Percentiles rank a stretch among this genome's conserved stretches.
Evolutionary conservation across 1,284 basidiomycete genomes (phyloP).

Genomic region (Microbotryomycetes sp.): DNA sequence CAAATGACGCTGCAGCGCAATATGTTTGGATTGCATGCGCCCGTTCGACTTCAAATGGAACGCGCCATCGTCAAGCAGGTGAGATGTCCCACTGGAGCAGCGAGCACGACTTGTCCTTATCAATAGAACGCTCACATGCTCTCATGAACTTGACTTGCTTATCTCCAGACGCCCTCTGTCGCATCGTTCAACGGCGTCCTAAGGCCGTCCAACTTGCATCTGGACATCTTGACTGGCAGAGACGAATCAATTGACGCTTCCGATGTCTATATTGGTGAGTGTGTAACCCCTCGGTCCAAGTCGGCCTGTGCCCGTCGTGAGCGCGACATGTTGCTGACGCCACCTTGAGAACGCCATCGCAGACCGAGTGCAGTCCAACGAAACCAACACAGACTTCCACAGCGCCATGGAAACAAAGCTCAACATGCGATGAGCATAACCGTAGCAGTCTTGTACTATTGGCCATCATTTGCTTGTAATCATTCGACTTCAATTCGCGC

Average conservation of each 20-base stretch:
- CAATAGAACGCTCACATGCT: too few species aligned
- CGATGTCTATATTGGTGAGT: slow-evolving; percentile 56
- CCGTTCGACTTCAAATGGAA: slow-evolving; percentile 87
- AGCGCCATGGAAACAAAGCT: slow-evolving; percentile 28
- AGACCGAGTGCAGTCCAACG: slow-evolving; percentile 15
- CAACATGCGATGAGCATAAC: background rate
- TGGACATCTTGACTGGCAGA: slow-evolving; percentile 84
- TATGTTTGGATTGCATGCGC: slow-evolving; percentile 77
- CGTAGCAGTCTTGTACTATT: too few species aligned
- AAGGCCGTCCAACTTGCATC: slow-evolving; percentile 57
- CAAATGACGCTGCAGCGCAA: slow-evolving; percentile 80
- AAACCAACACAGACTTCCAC: slow-evolving; percentile 24
- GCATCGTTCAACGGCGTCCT: slow-evolving; percentile 1
- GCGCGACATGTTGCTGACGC: background rate
- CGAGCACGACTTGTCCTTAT: background rate
- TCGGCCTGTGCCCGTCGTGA: too few species aligned
- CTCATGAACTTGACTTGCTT: background rate
- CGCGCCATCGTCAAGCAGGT: slow-evolving; percentile 75
- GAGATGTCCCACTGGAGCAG: slow-evolving; percentile 38
- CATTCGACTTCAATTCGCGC: too few species aligned
- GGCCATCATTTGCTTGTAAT: too few species aligned
- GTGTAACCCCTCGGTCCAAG: too few species aligned
- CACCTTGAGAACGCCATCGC: background rate
- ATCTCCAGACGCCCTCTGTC: background rate
- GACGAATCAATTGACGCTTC: slow-evolving; percentile 70